phyloP scores from a whole-genome alignment of 202 grass and related monocot species.

The Cymbopogon flexuosus region DNA sequence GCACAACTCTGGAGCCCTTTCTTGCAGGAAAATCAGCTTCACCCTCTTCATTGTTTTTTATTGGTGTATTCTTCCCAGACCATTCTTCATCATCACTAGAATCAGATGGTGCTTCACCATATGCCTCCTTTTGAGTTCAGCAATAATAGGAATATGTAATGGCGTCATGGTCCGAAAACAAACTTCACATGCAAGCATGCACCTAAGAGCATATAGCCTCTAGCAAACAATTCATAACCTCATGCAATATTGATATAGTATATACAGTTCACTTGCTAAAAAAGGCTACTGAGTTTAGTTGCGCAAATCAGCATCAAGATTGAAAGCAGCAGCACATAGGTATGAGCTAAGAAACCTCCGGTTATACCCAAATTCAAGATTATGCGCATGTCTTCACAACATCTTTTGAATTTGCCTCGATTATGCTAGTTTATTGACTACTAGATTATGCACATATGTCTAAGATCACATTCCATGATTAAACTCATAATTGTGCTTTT shows the following conservation, averaged over 20 bases:
- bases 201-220: background rate
- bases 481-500: background rate
- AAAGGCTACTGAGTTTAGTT: background rate
- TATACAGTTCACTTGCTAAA: background rate
- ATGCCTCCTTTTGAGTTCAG: constrained; percentile 61
- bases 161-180: constrained; percentile 27
- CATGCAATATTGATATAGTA: background rate
- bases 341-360: background rate
- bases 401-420: constrained; percentile 11
- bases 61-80: constrained; percentile 45
- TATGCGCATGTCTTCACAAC: background rate
- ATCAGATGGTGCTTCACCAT: constrained; percentile 46
- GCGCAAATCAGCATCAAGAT: background rate
- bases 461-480: background rate
- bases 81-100: constrained; percentile 79
- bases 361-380: constrained; percentile 16
- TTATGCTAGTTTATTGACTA: background rate
- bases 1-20: constrained; percentile 21
- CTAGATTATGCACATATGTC: background rate
- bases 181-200: background rate
- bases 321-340: background rate
- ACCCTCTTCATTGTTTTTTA: constrained; percentile 41
- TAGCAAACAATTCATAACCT: background rate
- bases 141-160: constrained; percentile 37
- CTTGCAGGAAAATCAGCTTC: constrained; percentile 28